Evolutionary conservation across 148 eudicot genomes (phyloP).

Genomic region (Rhododendron vialii): DNA sequence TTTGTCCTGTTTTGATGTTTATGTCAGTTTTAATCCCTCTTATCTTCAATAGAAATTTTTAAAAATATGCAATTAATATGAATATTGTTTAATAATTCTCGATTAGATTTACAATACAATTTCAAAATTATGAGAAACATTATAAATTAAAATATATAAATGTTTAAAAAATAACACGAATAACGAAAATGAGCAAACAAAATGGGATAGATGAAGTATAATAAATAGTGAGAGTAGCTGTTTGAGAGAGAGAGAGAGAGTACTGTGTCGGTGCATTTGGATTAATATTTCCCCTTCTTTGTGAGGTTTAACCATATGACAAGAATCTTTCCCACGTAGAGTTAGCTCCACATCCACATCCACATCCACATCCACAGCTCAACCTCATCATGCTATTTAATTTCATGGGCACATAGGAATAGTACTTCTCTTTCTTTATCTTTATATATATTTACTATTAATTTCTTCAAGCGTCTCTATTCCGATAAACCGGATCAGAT

Average conservation of each 20-base stretch:
- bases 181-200: neutral
- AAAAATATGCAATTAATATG: too few relatives aligned
- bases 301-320: slow-evolving; percentile 6
- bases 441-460: neutral
- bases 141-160: too few relatives aligned
- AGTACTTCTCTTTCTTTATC: neutral
- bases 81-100: too few relatives aligned
- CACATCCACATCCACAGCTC: neutral
- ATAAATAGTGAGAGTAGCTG: too few relatives aligned
- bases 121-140: too few relatives aligned
- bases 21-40: too few relatives aligned
- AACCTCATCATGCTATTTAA: neutral
- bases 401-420: neutral
- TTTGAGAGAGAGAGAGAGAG: neutral
- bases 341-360: neutral
- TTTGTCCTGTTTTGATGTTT: too few relatives aligned
- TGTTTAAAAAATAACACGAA: neutral
- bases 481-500: neutral
- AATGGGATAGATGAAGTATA: too few relatives aligned
- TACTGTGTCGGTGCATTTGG: slow-evolving; percentile 10
- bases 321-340: slow-evolving; percentile 3
- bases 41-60: too few relatives aligned
- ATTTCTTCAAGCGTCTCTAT: neutral
- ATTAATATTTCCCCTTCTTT: neutral
- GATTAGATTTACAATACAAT: too few relatives aligned